Evolutionary conservation across 2,329 filamentous ascomycete species (phyloP).

Genomic region (Penicillium psychrosexuale): DNA sequence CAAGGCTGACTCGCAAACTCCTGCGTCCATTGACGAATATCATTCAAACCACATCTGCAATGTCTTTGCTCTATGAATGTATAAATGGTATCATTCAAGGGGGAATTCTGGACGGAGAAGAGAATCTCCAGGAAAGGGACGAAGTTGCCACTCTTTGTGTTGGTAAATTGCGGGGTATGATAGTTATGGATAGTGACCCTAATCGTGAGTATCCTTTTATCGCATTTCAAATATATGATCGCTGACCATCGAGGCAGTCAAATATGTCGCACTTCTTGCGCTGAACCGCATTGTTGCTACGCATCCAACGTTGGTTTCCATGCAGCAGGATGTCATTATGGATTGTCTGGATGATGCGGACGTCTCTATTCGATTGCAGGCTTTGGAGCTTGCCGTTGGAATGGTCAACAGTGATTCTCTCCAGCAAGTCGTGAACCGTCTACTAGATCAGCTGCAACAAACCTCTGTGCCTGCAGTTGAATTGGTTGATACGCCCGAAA

Average conservation of each 20-base stretch:
- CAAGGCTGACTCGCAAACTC: constrained; percentile 84
- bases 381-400: constrained; percentile 83
- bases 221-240: not conserved
- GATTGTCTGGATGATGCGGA: constrained; percentile 94
- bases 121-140: constrained; percentile 76
- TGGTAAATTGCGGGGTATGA: constrained; percentile 88
- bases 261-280: constrained; percentile 92
- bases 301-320: constrained; percentile 80
- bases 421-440: constrained; percentile 74
- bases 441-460: constrained; percentile 79
- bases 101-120: constrained; percentile 80
- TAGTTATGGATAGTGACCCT: constrained; percentile 87
- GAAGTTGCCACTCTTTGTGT: constrained; percentile 92
- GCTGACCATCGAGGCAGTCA: constrained; percentile 57
- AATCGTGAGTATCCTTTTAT: constrained; percentile 63
- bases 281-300: constrained; percentile 93
- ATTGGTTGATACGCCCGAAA: not conserved
- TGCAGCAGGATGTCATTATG: constrained; percentile 94
- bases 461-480: constrained; percentile 48
- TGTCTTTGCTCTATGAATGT: constrained; percentile 98
- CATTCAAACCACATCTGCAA: constrained; percentile 90
- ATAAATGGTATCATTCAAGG: constrained; percentile 98
- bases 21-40: constrained; percentile 87
- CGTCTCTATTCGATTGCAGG: constrained; percentile 91
- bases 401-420: constrained; percentile 92